A percentile compares a stretch with the other conserved stretches of the same genome.
Conservation (phyloP, 1,284 basidiomycete species). For the Austroboletus niveus region DNA sequence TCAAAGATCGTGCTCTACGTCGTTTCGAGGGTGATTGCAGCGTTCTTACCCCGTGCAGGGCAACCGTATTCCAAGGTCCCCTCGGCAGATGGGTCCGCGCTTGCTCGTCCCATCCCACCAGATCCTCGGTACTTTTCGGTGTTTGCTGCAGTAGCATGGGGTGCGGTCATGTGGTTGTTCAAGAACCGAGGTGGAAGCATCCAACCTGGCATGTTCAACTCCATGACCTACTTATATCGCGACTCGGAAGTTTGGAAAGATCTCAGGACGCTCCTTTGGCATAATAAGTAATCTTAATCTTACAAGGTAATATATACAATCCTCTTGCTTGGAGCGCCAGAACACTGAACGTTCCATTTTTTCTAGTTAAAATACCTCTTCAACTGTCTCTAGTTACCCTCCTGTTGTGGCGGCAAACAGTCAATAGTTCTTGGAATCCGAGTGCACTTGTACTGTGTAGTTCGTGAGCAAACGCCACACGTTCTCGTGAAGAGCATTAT, state of each 20-base stretch:
- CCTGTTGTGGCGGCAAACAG: conserved; percentile 24
- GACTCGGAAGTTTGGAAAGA: conserved; percentile 71
- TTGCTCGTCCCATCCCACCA: conserved; percentile 73
- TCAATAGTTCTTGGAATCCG: conserved; percentile 41
- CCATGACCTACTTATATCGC: conserved; percentile 76
- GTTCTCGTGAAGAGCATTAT: not conserved
- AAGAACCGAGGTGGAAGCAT: conserved; percentile 82
- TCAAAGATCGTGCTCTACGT: conserved; percentile 95
- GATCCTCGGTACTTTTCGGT: conserved; percentile 80
- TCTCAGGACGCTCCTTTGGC: conserved; percentile 69
- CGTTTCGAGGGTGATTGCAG: conserved; percentile 83
- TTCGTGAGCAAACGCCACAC: conserved; percentile 10
- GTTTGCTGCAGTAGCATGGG: conserved; percentile 93
- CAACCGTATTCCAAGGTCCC: conserved; percentile 42
- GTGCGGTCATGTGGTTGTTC: conserved; percentile 97
- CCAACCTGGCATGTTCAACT: conserved; percentile 91
- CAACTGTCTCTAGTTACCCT: conserved; percentile 20
- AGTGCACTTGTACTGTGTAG: conserved; percentile 58
- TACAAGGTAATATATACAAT: conserved; percentile 8
- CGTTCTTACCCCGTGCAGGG: conserved; percentile 77
- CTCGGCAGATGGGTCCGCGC: conserved; percentile 38
- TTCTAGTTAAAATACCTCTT: not conserved
- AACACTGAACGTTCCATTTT: not conserved
- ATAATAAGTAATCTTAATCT: conserved; percentile 52
- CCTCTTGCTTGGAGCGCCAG: not conserved